Evolutionary conservation across 257 asterid species (phyloP).

Genomic region (Avicennia marina): DNA sequence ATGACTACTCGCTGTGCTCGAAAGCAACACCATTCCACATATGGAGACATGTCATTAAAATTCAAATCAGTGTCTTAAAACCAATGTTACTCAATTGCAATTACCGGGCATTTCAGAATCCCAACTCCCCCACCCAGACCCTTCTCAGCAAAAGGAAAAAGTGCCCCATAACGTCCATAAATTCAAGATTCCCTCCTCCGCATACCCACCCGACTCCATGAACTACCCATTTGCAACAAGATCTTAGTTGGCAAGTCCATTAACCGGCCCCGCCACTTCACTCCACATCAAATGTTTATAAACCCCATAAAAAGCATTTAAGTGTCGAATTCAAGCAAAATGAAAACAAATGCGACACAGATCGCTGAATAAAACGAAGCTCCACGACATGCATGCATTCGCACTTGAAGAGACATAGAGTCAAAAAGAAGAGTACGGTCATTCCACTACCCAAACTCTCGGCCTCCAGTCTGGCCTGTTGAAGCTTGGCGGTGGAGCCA

Average conservation of each 20-base stretch:
- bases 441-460: slow-evolving; percentile 42
- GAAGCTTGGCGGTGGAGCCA: slow-evolving; percentile 40
- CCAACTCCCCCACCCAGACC: too few species aligned
- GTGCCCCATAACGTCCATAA: slow-evolving; percentile 22
- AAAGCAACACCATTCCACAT: too few species aligned
- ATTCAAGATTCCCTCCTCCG: slow-evolving; percentile 32
- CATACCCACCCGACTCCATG: slow-evolving; percentile 17
- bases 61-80: too few species aligned
- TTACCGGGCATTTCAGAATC: slow-evolving; percentile 11
- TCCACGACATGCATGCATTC: slow-evolving; percentile 38
- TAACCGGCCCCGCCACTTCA: slow-evolving; percentile 57
- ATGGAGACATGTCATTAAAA: too few species aligned
- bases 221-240: slow-evolving; percentile 33
- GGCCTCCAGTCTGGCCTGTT: slow-evolving; percentile 41
- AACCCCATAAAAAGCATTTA: background rate
- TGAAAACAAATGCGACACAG: slow-evolving; percentile 14
- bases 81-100: too few species aligned
- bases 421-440: too few species aligned
- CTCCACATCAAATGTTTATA: slow-evolving; percentile 21
- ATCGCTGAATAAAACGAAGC: slow-evolving; percentile 22
- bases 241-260: slow-evolving; percentile 39
- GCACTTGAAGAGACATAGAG: too few species aligned
- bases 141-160: too few species aligned
- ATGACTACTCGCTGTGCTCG: too few species aligned
- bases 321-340: slow-evolving; percentile 10